Evolutionary conservation across 805 yeast genomes (phyloP).

Genomic region (Starmerella bombicola): DNA sequence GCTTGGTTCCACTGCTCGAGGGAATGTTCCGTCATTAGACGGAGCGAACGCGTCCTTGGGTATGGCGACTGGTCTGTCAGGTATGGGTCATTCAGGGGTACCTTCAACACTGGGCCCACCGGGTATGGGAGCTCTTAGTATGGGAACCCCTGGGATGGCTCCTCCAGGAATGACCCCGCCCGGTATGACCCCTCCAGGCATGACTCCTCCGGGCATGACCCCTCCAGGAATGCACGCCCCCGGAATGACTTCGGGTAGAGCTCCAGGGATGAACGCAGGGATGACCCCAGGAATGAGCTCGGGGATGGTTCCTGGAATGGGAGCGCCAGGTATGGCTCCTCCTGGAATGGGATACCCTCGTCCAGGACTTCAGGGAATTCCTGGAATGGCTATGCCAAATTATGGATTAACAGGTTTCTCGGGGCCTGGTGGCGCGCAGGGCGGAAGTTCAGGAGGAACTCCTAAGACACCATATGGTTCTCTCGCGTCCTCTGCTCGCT

Average conservation of each 20-base stretch:
- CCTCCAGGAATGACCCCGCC: conserved; percentile 9
- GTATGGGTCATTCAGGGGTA: background rate
- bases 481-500: too few species aligned
- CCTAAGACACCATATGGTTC: too few species aligned
- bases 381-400: too few species aligned
- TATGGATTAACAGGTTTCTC: too few species aligned
- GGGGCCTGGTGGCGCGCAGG: too few species aligned
- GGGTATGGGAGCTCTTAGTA: background rate
- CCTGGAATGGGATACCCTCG: conserved; percentile 1
- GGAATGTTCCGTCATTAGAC: too few species aligned
- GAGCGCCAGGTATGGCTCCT: background rate
- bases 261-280: too few species aligned
- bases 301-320: background rate
- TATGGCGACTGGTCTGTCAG: background rate
- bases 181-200: conserved; percentile 11
- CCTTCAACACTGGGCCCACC: conserved; percentile 4
- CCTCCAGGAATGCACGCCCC: conserved; percentile 4
- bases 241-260: background rate
- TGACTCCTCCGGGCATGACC: conserved; percentile 5
- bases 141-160: conserved; percentile 6
- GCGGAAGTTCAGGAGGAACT: too few species aligned
- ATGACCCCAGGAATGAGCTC: background rate
- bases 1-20: too few species aligned
- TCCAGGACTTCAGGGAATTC: too few species aligned
- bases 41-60: background rate